Percentiles rank a stretch among this genome's conserved stretches.
Evolutionary conservation across 108 stramenopile species (phyloP).

Genomic region (Stephanodiscus triporus): DNA sequence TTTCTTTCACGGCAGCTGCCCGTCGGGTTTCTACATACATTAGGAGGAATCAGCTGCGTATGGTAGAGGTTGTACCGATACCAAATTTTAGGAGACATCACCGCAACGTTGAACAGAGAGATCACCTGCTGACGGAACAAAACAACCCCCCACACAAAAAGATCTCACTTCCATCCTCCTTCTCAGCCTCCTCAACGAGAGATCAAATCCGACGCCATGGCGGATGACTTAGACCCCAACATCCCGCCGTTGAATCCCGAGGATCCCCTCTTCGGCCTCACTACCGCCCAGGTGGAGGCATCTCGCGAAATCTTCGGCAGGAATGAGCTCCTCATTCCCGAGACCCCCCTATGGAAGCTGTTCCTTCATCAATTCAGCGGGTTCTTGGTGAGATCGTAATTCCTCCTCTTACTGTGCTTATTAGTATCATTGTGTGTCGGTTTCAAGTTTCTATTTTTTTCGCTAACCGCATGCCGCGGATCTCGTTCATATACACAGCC

Average conservation of each 20-base stretch:
- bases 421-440: not conserved
- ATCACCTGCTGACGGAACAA: too few species aligned
- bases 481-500: constrained; percentile 19
- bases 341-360: constrained; percentile 39
- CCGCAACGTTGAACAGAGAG: too few species aligned
- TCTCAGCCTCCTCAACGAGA: too few species aligned
- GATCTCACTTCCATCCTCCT: too few species aligned
- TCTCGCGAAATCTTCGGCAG: constrained; percentile 16
- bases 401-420: not conserved
- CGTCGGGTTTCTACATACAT: too few species aligned
- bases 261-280: constrained; percentile 28
- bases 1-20: too few species aligned
- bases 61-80: too few species aligned
- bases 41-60: too few species aligned
- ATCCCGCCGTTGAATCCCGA: constrained; percentile 34
- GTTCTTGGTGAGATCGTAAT: constrained; percentile 24
- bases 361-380: constrained; percentile 45
- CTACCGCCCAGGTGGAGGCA: constrained; percentile 12
- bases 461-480: not conserved
- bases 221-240: not conserved
- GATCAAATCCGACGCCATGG: too few species aligned
- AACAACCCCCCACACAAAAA: too few species aligned
- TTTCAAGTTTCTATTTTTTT: not conserved
- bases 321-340: constrained; percentile 44
- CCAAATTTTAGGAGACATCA: too few species aligned